Evolutionary conservation across 768 basidiomycete genomes (phyloP), one percentile per base, ranked within the genome.

Genomic region (Rhodotorula diobovata): DNA sequence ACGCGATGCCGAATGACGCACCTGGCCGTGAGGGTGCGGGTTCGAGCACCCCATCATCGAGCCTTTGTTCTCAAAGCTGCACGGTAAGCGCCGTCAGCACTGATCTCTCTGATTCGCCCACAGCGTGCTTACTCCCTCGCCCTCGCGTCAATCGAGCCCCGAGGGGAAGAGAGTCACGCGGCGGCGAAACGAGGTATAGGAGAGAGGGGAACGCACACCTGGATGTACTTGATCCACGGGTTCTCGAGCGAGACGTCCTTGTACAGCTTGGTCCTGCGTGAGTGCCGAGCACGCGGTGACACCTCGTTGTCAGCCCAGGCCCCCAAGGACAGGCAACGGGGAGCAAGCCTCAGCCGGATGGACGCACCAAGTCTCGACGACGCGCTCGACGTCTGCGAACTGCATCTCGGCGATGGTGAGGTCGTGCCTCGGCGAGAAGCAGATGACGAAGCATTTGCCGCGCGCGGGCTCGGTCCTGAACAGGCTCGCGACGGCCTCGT

Each of bases 21-120:
- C 86, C 80, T 96, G 93, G 32, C 92, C 91, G 79, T 95, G 93
- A 0, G 93, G 92, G 79, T 95, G 93, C 35, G 92, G 91, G 78
- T 94, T 95, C 14, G 90, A 91, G 78, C 91, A 94, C 20, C 93
- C 93, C 93, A 94, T 94, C 83, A 92, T 93, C 6, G 88, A 81
- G 5, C 93, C 93, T 81, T 93, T 94, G 80, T 93, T 93, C 88
- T 92, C 75, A 50, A 75, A 75, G 30, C 73, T 79, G 61, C 50
- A 51, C 21, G 25, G 11, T 4, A 18, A n/a, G n/a, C n/a, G n/a
- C n/a, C n/a, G n/a, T n/a, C n/a, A n/a, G n/a, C n/a, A n/a, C n/a
- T n/a, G n/a, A n/a, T n/a, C n/a, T n/a, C n/a, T n/a, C n/a, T n/a
- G n/a, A n/a, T n/a, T n/a, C n/a, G n/a, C n/a, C n/a, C n/a, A n/a